phyloP scores from a whole-genome alignment of 768 basidiomycete genomes.

The Rubroboletus satanas region DNA sequence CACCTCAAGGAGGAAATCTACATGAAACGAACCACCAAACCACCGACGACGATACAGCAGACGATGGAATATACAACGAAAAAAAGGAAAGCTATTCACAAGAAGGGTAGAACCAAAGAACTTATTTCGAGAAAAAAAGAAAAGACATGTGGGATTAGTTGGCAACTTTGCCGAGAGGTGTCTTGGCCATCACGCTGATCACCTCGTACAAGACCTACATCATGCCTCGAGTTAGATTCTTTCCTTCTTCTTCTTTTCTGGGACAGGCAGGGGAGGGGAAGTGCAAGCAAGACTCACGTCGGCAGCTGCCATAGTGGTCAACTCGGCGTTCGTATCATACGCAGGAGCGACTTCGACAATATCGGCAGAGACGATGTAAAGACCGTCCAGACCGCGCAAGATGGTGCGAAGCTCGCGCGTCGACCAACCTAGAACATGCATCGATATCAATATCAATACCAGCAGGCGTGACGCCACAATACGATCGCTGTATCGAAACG shows the following conservation, averaged over 20 bases:
- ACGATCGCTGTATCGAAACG: too few relatives aligned
- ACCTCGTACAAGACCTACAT: constrained; percentile 69
- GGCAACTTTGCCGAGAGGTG: constrained; percentile 60
- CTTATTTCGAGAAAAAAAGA: background rate
- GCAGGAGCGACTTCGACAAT: constrained; percentile 85
- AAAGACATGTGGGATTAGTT: constrained; percentile 4
- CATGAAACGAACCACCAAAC: background rate
- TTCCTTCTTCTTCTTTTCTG: too few relatives aligned
- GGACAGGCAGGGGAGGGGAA: too few relatives aligned
- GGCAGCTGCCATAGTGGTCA: constrained; percentile 61
- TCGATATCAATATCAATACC: background rate
- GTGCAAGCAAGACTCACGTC: constrained; percentile 38
- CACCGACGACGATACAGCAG: background rate
- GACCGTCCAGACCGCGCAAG: constrained; percentile 68
- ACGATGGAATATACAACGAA: background rate
- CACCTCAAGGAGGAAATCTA: background rate
- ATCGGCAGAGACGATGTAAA: constrained; percentile 76
- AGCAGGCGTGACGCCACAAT: too few relatives aligned
- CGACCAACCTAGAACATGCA: constrained; percentile 48
- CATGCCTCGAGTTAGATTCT: constrained; percentile 11
- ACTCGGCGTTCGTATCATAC: constrained; percentile 65
- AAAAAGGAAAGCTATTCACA: background rate
- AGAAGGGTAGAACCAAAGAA: background rate
- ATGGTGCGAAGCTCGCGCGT: constrained; percentile 78
- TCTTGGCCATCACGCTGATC: constrained; percentile 76